Conservation (phyloP, 129 eudicot genomes). For the Flaveria ramosissima region DNA sequence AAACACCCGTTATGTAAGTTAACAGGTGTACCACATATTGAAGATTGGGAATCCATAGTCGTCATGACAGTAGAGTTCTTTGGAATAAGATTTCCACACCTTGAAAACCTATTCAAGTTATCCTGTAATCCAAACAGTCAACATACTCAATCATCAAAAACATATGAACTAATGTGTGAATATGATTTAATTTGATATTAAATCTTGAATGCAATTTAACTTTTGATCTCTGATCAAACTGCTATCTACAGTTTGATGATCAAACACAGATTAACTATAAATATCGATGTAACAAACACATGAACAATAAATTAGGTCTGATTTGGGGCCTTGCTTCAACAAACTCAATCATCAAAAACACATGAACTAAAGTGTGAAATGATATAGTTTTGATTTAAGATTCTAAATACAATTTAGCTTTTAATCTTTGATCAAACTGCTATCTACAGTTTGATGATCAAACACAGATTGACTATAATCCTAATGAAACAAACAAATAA, state of each 20-base stretch:
- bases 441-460: not conserved
- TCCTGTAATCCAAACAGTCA: slow-evolving; percentile 28
- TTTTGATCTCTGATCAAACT: too few species aligned
- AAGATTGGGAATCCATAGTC: slow-evolving; percentile 73
- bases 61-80: slow-evolving; percentile 47
- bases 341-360: too few species aligned
- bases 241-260: not conserved
- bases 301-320: not conserved
- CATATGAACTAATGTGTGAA: too few species aligned
- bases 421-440: too few species aligned
- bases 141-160: not conserved
- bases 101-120: slow-evolving; percentile 42
- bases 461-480: not conserved
- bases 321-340: too few species aligned
- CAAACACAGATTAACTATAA: not conserved
- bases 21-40: slow-evolving; percentile 65
- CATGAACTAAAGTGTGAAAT: too few species aligned
- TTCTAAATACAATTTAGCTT: not conserved
- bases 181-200: too few species aligned
- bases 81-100: slow-evolving; percentile 45
- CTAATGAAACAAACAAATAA: not conserved
- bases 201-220: too few species aligned
- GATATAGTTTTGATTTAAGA: too few species aligned
- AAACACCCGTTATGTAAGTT: not conserved
- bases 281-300: not conserved